Evolutionary conservation across 345 rosid genomes (phyloP), one percentile per base, ranked within the genome.

Genomic region (Hibiscus syriacus): DNA sequence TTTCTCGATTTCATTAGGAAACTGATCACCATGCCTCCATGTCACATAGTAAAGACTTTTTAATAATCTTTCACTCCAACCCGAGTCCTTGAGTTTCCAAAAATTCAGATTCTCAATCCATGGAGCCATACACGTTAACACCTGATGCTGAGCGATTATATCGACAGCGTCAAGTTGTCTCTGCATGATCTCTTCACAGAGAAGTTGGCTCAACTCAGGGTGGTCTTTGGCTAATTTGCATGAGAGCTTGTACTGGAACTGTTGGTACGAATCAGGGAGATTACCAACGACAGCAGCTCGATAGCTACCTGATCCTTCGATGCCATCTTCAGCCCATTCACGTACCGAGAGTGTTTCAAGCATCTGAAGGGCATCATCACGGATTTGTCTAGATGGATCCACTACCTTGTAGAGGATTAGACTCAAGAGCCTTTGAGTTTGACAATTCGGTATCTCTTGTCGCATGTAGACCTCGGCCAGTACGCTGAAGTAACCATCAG

Each of bases 111-210:
- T 94, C 80, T 94, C 99, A 80, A 94, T 94, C 97, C 99, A 94
- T 23, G 99, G 99, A 79, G 99, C 99, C 99, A 94, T 89, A 77
- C 99, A 94, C 9, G 99, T 94, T n/a, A n/a, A n/a, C n/a, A n/a
- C n/a, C n/a, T n/a, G n/a, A n/a, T n/a, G n/a, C n/a, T n/a, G n/a
- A n/a, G n/a, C n/a, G n/a, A n/a, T n/a, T n/a, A n/a, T n/a, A n/a
- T n/a, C n/a, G n/a, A n/a, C n/a, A n/a, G n/a, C n/a, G n/a, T n/a
- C n/a, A n/a, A n/a, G n/a, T n/a, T n/a, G n/a, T n/a, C n/a, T n/a
- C n/a, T n/a, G n/a, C n/a, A n/a, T n/a, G n/a, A n/a, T n/a, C n/a
- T n/a, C n/a, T n/a, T n/a, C n/a, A n/a, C n/a, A n/a, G n/a, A 93
- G 92, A 57, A 90, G 96, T 83, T 93, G 92, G 74, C 98, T 93